Percentiles rank a stretch among this genome's conserved stretches.
These are phyloP conservation scores for Sclerotinia nivalis DNA, from an alignment of 2,329 filamentous ascomycete species.

Conservation along the genomic window DNA sequence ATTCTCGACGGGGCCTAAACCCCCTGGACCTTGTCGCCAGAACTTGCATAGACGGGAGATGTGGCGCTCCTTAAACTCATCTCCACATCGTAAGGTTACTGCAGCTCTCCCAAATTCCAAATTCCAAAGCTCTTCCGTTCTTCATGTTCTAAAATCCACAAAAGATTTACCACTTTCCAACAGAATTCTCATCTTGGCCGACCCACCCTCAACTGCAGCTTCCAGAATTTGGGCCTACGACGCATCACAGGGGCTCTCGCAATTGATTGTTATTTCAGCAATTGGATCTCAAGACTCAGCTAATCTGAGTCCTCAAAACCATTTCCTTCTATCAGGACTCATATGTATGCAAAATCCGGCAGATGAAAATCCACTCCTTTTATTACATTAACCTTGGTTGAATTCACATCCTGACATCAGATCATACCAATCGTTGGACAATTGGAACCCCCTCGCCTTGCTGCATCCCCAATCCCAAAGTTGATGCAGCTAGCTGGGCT, in stretches of 20 bases:
- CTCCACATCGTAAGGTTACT: conserved; percentile 18
- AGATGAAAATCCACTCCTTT: background rate
- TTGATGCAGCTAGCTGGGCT: conserved; percentile 6
- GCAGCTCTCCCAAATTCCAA: background rate
- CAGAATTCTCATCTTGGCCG: background rate
- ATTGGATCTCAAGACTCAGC: background rate
- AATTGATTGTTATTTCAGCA: background rate
- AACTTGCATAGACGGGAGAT: conserved; percentile 9
- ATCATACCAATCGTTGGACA: conserved; percentile 25
- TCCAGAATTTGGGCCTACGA: background rate
- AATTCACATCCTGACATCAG: conserved; percentile 25
- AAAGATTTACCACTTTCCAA: background rate
- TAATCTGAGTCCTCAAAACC: background rate
- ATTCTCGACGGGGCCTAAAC: background rate
- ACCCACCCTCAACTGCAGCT: background rate
- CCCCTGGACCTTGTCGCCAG: conserved; percentile 7
- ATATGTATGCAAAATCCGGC: conserved; percentile 1
- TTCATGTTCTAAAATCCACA: conserved; percentile 1
- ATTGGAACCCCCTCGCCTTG: conserved; percentile 6
- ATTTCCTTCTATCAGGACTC: background rate
- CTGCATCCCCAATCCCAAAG: background rate
- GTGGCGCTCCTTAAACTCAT: conserved; percentile 5
- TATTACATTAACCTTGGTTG: conserved; percentile 17
- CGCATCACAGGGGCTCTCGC: background rate
- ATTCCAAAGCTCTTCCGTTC: background rate